Evolutionary conservation across 768 basidiomycete species (phyloP), one percentile per base, ranked within the genome.

Genomic region (Amanita brunnescens): DNA sequence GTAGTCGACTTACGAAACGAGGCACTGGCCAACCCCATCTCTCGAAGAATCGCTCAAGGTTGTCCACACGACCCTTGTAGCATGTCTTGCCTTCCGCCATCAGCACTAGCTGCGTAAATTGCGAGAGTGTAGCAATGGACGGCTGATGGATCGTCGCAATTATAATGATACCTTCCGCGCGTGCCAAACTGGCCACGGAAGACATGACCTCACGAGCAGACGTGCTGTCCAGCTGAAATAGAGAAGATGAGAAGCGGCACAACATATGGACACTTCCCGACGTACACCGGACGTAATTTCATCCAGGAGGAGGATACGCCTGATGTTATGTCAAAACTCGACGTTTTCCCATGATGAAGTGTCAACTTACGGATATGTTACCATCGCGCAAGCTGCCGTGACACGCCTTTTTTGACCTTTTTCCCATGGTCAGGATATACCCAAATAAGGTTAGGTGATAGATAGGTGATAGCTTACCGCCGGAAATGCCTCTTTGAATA

Each of bases 121-220:
- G 73, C 0, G 73, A 59, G 44, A 83, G 75, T 0, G 81, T 81
- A 51, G 79, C 79, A 20, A 76, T 74, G 18, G 77, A 73, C 0
- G 84, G 84, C 52, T 86, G 83, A 56, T 87, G 85, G 47, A 87
- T 81, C 4, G 80, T 80, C 14, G 79, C 76, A 41, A 86, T 72
- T 29, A 83, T 72, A 30, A 81, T 75, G 46, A 80, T 77, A 20
- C 71, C 70, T 54, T 76, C 72, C 5, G 70, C 64, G 23, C 67
- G 57, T 0, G 79, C 74, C 8, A 81, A 62, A 13, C 64, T 63
- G 14, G 68, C 67, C 26, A 78, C 72, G 37, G 77, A 65, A 5
- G 67, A 58, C 57, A 76, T 65, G 5, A 75, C 74, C 51, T 71
- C 70, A 1, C 68, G 61, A 20, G 71, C 66, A 5, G 73, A 67